A percentile compares a stretch with the other conserved stretches of the same genome.
phyloP scores from a whole-genome alignment of 208 protist genomes.

The Acanthamoeba sp. region DNA sequence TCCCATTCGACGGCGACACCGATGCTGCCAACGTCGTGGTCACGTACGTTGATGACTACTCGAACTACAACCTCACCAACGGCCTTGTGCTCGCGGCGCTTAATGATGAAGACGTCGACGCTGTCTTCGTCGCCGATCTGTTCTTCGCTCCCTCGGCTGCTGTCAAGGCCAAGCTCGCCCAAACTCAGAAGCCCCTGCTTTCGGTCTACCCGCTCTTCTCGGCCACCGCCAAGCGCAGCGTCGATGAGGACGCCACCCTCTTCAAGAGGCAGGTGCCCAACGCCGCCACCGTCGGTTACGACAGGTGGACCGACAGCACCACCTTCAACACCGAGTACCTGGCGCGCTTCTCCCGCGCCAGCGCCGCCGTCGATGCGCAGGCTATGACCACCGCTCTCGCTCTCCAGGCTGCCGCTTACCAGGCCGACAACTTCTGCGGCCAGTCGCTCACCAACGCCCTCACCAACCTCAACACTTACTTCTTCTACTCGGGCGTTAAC shows the following conservation, averaged over 20 bases:
- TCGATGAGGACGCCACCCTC: neutral
- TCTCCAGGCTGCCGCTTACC: neutral
- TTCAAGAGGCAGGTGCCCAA: neutral
- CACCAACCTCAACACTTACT: neutral
- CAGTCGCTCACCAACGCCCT: neutral
- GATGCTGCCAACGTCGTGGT: neutral
- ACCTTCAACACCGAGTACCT: neutral
- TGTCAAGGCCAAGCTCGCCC: neutral
- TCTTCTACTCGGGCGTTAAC: neutral
- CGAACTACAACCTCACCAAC: neutral
- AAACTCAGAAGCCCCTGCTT: neutral
- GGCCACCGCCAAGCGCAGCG: neutral
- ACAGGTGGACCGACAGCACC: neutral
- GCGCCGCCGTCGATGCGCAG: neutral
- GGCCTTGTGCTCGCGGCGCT: neutral
- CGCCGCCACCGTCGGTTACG: neutral
- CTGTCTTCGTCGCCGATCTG: neutral
- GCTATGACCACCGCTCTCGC: neutral
- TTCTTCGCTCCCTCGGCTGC: neutral
- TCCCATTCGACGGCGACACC: neutral
- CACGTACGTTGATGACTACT: neutral
- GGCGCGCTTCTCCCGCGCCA: neutral
- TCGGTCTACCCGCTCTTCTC: constrained; percentile 15
- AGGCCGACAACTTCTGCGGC: neutral
- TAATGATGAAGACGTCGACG: neutral